A percentile compares a stretch with the other conserved stretches of the same genome.
Evolutionary conservation across 2,329 filamentous ascomycete genomes (phyloP).

Genomic region (Cladosporium sp.): DNA sequence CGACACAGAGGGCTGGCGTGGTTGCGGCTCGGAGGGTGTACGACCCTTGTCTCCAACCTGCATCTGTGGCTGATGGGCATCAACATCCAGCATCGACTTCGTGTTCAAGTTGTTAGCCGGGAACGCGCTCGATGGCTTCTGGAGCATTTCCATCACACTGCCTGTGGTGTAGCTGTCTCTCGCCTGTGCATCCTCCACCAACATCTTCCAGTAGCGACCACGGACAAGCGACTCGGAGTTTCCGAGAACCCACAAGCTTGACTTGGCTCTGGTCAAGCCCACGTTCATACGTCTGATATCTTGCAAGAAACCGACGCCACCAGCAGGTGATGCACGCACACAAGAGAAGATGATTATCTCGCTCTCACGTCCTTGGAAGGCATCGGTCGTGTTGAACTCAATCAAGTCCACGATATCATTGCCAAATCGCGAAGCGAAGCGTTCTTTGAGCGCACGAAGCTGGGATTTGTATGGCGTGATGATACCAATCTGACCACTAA

Average conservation of each 20-base stretch:
- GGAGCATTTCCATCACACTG: slow-evolving; percentile 53
- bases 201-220: slow-evolving; percentile 83
- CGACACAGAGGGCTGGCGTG: not conserved
- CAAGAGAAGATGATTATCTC: slow-evolving; percentile 99
- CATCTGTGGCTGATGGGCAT: slow-evolving; percentile 7
- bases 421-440: slow-evolving; percentile 71
- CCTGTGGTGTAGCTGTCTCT: slow-evolving; percentile 74
- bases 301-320: slow-evolving; percentile 96
- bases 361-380: slow-evolving; percentile 93
- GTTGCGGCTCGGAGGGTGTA: not conserved
- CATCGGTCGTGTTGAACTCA: slow-evolving; percentile 98
- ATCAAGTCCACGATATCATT: slow-evolving; percentile 70
- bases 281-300: slow-evolving; percentile 99
- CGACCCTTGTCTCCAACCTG: slow-evolving; percentile 4
- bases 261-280: slow-evolving; percentile 92
- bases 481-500: slow-evolving; percentile 83
- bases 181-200: slow-evolving; percentile 75
- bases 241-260: slow-evolving; percentile 91
- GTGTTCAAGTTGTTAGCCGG: slow-evolving; percentile 21
- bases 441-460: slow-evolving; percentile 69
- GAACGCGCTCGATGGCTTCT: slow-evolving; percentile 46
- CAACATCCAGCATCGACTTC: slow-evolving; percentile 24
- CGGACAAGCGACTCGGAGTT: slow-evolving; percentile 82
- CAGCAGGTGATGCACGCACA: slow-evolving; percentile 83
- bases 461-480: slow-evolving; percentile 98